Percentiles rank a stretch among this genome's conserved stretches.
phyloP scores from a whole-genome alignment of 2,329 filamentous ascomycete genomes.

The Aspergillus fumigatus region DNA sequence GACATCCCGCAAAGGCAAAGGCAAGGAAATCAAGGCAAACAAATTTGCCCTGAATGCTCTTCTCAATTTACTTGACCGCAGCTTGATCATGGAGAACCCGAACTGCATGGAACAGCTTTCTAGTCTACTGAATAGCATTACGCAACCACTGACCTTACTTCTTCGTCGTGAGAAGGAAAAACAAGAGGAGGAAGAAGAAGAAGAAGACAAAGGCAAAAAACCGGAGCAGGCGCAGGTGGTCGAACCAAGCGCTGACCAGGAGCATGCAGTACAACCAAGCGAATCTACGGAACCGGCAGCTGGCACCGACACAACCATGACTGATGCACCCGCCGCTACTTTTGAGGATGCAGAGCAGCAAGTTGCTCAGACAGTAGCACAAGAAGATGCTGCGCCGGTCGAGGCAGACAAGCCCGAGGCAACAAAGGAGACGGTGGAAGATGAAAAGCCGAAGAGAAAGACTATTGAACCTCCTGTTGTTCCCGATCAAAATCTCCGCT shows the following conservation, averaged over 20 bases:
- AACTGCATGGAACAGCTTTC: slow-evolving; percentile 92
- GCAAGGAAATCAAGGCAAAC: slow-evolving; percentile 74
- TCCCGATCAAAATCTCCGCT: slow-evolving; percentile 79
- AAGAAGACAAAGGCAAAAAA: slow-evolving; percentile 38
- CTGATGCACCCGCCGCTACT: slow-evolving; percentile 32
- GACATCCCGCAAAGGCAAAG: slow-evolving; percentile 78
- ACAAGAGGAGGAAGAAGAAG: slow-evolving; percentile 38
- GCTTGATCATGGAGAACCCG: slow-evolving; percentile 95
- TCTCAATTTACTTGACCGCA: slow-evolving; percentile 82
- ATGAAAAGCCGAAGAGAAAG: slow-evolving; percentile 54
- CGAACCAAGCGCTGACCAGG: slow-evolving; percentile 16
- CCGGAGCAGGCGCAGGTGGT: slow-evolving; percentile 24
- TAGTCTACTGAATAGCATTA: slow-evolving; percentile 80
- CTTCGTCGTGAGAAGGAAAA: slow-evolving; percentile 80
- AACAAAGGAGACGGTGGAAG: slow-evolving; percentile 41
- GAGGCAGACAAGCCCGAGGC: slow-evolving; percentile 24
- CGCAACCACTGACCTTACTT: slow-evolving; percentile 73
- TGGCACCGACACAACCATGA: slow-evolving; percentile 36
- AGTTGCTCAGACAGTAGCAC: slow-evolving; percentile 18
- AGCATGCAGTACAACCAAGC: slow-evolving; percentile 25
- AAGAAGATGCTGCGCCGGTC: slow-evolving; percentile 27
- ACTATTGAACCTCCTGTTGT: slow-evolving; percentile 76
- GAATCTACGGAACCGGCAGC: slow-evolving; percentile 19
- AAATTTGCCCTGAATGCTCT: slow-evolving; percentile 92
- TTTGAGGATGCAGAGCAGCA: slow-evolving; percentile 29